Evolutionary conservation across 306 rosid genomes (phyloP), one percentile per base, ranked within the genome.

Genomic region (Coriaria nepalensis): DNA sequence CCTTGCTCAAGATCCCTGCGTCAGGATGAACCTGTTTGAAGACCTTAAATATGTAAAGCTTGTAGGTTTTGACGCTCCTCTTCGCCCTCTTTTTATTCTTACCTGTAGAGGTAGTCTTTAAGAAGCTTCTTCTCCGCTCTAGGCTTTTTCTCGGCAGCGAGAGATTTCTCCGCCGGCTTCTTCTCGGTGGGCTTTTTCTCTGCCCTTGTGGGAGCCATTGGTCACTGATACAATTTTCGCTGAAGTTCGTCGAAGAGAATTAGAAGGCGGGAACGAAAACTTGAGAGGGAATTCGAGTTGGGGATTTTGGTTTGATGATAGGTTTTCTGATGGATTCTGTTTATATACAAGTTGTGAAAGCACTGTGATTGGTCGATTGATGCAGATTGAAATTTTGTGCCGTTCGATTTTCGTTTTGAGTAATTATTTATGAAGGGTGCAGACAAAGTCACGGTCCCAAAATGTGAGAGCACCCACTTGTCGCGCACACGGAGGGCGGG

Each of bases 71-170:
- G 4, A 49, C 47, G 52, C 58, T 43, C 58, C 56, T 64, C 58
- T 64, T 64, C 42, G 46, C 42, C 53, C 33, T 56, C 63, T 64
- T 63, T 46, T 50, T 64, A 40, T 50, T 56, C 68, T 63, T 63
- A 0, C 55, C 45, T 2, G 32, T 40, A 2, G 65, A 40, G 37
- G 66, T 51, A 2, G 2, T 64, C 69, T 41, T 64, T 64, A 7
- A 57, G 47, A 4, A 56, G 46, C 53, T 64, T 64, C 52, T 64
- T 64, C 52, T 64, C 63, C n/a, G 63, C 69, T 13, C 62, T 46
- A 2, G 57, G 63, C 57, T 55, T 49, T 57, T 64, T 64, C 46
- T 64, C 69, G 9, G 38, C 48, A n/a, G 45, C 57, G 0, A 48
- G 54, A 6, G 60, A 40, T 11, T 62, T 62, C 54, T 46, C 67